Evolutionary conservation across 768 basidiomycete genomes (phyloP).

Genomic region (Podaxis pistillaris): DNA sequence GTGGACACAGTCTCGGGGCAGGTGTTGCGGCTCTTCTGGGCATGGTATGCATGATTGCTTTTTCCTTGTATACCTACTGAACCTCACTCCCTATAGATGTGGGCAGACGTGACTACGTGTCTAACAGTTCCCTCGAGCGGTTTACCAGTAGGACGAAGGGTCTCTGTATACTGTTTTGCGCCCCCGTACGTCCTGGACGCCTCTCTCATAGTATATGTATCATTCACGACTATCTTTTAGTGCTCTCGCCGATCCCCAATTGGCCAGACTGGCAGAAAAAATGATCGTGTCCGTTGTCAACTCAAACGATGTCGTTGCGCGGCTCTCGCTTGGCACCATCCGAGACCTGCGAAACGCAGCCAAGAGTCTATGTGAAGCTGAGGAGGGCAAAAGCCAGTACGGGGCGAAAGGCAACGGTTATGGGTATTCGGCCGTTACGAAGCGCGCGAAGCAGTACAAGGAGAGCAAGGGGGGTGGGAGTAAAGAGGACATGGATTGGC

Average conservation of each 20-base stretch:
- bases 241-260: conserved; percentile 57
- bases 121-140: conserved; percentile 67
- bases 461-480: conserved; percentile 42
- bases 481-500: conserved; percentile 59
- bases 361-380: conserved; percentile 77
- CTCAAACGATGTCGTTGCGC: conserved; percentile 78
- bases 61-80: not conserved
- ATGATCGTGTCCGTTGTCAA: conserved; percentile 79
- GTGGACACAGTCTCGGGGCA: conserved; percentile 83
- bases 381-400: conserved; percentile 28
- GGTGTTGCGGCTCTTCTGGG: conserved; percentile 77
- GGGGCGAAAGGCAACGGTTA: conserved; percentile 29
- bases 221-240: conserved; percentile 29
- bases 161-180: conserved; percentile 76
- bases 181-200: conserved; percentile 57
- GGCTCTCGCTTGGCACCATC: conserved; percentile 75
- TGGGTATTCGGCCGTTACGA: conserved; percentile 50
- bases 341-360: conserved; percentile 74
- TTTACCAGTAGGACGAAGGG: conserved; percentile 61
- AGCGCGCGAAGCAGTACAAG: conserved; percentile 58
- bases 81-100: conserved; percentile 56
- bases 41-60: conserved; percentile 44
- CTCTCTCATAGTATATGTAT: not conserved
- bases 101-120: conserved; percentile 81
- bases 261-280: conserved; percentile 57